phyloP scores from a whole-genome alignment of 2,329 filamentous ascomycete genomes.

The Arthrobotrys sinensis region DNA sequence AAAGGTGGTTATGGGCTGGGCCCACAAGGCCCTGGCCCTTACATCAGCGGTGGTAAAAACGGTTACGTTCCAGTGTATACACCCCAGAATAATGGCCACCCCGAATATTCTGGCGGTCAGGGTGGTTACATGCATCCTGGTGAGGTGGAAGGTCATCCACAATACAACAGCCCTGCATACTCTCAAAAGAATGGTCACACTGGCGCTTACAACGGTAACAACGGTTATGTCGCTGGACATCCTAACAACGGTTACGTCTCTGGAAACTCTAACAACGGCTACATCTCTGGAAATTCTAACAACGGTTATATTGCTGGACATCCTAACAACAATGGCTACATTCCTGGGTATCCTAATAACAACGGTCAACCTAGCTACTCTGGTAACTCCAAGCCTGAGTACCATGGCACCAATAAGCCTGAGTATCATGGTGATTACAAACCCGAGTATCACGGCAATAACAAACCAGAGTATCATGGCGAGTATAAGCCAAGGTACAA shows the following conservation, averaged over 20 bases:
- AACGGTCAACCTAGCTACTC: no score
- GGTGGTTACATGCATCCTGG: background rate
- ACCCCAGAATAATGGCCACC: background rate
- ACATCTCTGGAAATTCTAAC: no score
- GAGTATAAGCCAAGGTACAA: conserved; percentile 4
- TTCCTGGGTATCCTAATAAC: no score
- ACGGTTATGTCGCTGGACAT: conserved; percentile 3
- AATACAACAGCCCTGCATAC: background rate
- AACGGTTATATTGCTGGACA: no score
- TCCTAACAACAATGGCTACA: no score
- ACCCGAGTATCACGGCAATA: background rate
- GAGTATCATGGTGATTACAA: background rate
- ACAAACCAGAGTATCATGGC: background rate
- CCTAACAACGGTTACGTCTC: no score
- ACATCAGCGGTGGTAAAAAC: background rate
- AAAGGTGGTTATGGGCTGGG: conserved; percentile 4
- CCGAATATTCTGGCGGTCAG: background rate
- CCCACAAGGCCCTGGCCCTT: background rate
- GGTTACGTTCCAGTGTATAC: background rate
- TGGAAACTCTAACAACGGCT: no score
- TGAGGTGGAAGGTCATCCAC: background rate
- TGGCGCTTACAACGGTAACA: conserved; percentile 1
- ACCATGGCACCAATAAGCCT: background rate
- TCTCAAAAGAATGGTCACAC: background rate
- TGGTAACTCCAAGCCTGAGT: background rate